Conservation (phyloP, 2,329 filamentous ascomycete genomes). For the Acrocalymma vagum region DNA sequence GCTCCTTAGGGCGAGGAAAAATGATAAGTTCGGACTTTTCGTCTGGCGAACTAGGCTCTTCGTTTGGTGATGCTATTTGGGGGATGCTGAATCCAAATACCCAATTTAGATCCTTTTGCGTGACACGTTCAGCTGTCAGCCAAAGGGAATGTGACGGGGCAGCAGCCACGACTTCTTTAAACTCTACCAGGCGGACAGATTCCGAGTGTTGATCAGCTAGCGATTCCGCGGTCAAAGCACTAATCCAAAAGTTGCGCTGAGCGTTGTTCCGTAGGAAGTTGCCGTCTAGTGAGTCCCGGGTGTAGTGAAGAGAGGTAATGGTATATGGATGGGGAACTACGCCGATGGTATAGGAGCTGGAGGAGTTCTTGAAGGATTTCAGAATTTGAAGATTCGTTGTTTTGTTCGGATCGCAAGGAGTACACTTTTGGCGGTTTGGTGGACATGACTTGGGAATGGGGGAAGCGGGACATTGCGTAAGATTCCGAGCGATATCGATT, state of each 20-base stretch:
- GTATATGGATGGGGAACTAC: slow-evolving; percentile 94
- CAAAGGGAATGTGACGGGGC: slow-evolving; percentile 73
- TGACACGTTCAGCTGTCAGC: slow-evolving; percentile 73
- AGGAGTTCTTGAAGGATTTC: slow-evolving; percentile 74
- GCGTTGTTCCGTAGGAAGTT: slow-evolving; percentile 65
- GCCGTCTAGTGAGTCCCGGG: slow-evolving; percentile 53
- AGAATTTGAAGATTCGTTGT: slow-evolving; percentile 74
- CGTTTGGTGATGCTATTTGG: slow-evolving; percentile 59
- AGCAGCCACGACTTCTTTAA: slow-evolving; percentile 84
- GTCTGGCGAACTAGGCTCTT: slow-evolving; percentile 65
- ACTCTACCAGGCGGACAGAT: slow-evolving; percentile 71
- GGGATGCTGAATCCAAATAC: slow-evolving; percentile 87
- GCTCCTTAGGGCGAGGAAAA: slow-evolving; percentile 53
- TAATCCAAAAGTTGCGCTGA: slow-evolving; percentile 81
- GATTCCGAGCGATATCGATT: slow-evolving; percentile 74
- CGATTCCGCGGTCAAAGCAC: slow-evolving; percentile 73
- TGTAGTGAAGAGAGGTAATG: slow-evolving; percentile 71
- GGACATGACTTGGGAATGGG: slow-evolving; percentile 82
- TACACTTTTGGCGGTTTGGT: slow-evolving; percentile 79
- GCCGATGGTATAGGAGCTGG: slow-evolving; percentile 80
- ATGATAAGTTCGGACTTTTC: slow-evolving; percentile 63
- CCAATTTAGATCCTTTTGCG: slow-evolving; percentile 83
- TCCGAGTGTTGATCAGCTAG: slow-evolving; percentile 70
- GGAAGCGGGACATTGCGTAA: slow-evolving; percentile 77
- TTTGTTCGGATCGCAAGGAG: slow-evolving; percentile 70